phyloP scores from a whole-genome alignment of 441 rosid genomes.

The Brassica hybrid region DNA sequence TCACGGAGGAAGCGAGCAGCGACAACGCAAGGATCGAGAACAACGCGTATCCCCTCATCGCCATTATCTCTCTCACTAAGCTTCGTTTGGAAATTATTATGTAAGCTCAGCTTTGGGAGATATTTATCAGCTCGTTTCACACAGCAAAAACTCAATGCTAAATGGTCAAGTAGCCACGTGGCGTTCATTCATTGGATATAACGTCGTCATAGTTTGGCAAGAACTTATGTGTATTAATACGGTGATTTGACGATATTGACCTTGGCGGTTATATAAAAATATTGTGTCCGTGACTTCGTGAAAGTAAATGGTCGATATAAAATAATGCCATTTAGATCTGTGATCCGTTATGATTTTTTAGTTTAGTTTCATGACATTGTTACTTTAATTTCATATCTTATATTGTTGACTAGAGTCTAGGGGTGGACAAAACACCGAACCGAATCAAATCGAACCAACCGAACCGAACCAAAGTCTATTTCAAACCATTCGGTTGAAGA shows the following conservation, averaged over 20 bases:
- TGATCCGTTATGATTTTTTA: neutral
- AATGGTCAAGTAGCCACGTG: neutral
- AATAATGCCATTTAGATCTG: constrained; percentile 1
- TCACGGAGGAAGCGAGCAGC: neutral
- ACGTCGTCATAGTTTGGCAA: constrained; percentile 13
- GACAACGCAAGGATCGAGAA: neutral
- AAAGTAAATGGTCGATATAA: neutral
- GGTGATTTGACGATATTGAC: neutral
- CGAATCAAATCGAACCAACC: too few species aligned
- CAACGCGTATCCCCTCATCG: constrained; percentile 1
- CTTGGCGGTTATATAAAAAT: constrained; percentile 1
- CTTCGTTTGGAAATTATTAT: too few species aligned
- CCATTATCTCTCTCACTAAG: neutral
- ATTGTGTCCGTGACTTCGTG: constrained; percentile 4
- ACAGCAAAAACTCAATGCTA: too few species aligned
- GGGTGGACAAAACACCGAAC: too few species aligned
- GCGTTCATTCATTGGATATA: neutral
- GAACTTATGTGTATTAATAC: neutral
- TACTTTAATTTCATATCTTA: neutral
- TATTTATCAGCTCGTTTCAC: constrained; percentile 2
- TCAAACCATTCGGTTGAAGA: too few species aligned
- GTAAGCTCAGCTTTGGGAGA: neutral
- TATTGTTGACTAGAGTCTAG: too few species aligned
- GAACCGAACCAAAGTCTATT: too few species aligned
- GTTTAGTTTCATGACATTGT: neutral